Evolutionary conservation across 768 basidiomycete genomes (phyloP), one percentile per base, ranked within the genome.

Genomic region (Termitomyces sp.): DNA sequence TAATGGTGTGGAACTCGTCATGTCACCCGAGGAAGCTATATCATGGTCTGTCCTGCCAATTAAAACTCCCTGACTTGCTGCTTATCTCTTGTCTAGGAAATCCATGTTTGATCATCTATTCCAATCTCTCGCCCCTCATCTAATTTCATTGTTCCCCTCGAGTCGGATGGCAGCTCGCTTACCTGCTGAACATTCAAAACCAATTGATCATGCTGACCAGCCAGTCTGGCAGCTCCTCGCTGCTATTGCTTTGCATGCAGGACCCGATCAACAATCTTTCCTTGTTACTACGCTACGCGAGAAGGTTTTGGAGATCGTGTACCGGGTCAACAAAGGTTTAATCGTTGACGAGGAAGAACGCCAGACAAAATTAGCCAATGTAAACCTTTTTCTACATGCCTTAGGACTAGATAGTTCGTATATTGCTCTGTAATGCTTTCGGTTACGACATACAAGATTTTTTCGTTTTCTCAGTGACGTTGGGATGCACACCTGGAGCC

Each of bases 221-320:
- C 91, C 90, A 14, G 90, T 93, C n/a, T 97, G 94, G 94, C 88
- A 91, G 68, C 92, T 94, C 79, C 81, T 97, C 36, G 92, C 94
- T 7, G 86, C 92, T 2, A 74, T 98, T 51, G 95, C 94, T 2
- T 79, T 95, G 42, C 88, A 90, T 63, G 90, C 93, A 13, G 83
- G 84, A 49, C 78, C 84, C 44, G 88, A 93, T 63, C 93, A 99
- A 70, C 96, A 98, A 69, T 90, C 92, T 62, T 75, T 84, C 46
- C 80, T 99, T 48, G 95, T 99, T 35, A 82, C 85, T 20, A 78
- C 86, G 30, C 76, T 98, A 46, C 86, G 94, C 58, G 96, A 98
- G 69, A 95, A 97, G 75, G 89, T 98, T 42, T 79, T 98, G 47
- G 93, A 95, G 67, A 94, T 90, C 64, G 91, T 98, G 33, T 72